A percentile compares a stretch with the other conserved stretches of the same genome.
Evolutionary conservation across 106 monocot species (phyloP).

Genomic region (Iris macrosiphon): DNA sequence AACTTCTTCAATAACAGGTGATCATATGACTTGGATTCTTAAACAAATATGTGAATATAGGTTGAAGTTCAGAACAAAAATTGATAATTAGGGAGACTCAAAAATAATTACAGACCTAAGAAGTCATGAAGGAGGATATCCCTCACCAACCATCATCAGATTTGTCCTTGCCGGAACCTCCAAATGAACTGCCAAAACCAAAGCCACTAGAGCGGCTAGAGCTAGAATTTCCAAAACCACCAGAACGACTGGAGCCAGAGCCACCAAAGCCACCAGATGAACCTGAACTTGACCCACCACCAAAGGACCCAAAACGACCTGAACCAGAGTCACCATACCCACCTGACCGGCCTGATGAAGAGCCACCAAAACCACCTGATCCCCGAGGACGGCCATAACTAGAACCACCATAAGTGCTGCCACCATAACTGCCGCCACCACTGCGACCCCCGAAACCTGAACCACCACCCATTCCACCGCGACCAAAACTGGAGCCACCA

Average conservation of each 20-base stretch:
- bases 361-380: constrained; percentile 18
- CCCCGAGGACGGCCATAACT: neutral
- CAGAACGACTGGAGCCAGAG: constrained; percentile 21
- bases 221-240: constrained; percentile 17
- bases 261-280: constrained; percentile 11
- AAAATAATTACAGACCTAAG: constrained; percentile 1
- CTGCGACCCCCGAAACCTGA: constrained; percentile 3
- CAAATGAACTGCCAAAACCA: constrained; percentile 14
- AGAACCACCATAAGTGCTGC: too few relatives aligned
- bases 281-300: constrained; percentile 9
- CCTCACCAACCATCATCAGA: constrained; percentile 11
- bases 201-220: constrained; percentile 16
- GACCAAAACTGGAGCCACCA: constrained; percentile 27
- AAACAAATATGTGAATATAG: too few relatives aligned
- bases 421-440: constrained; percentile 22
- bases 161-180: constrained; percentile 11
- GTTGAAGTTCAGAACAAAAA: too few relatives aligned
- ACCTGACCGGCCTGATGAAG: constrained; percentile 19
- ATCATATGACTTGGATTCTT: too few relatives aligned
- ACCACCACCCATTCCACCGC: constrained; percentile 16
- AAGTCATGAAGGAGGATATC: constrained; percentile 11
- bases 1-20: too few relatives aligned
- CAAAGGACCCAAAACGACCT: constrained; percentile 29
- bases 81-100: neutral
- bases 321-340: constrained; percentile 27